Evolutionary conservation across 2,329 filamentous ascomycete genomes (phyloP), one percentile per base, ranked within the genome.

Genomic region (Sclerotinia minor): DNA sequence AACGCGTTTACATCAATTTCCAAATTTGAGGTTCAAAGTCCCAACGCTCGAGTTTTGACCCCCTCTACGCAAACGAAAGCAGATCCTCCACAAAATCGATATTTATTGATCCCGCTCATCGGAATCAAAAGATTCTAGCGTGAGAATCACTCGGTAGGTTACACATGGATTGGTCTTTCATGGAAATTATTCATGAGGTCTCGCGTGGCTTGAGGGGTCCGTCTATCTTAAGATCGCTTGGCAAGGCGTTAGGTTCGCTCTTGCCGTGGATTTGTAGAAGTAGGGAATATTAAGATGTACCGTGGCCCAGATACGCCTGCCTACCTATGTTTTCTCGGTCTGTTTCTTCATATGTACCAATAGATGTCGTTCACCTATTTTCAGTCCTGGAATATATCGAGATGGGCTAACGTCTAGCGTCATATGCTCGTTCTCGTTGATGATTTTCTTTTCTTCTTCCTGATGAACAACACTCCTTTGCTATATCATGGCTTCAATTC

Each of bases 21-120:
- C n/a, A 21, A 41, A 41, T 32, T 24, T 49, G 11, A 15, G 15
- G 6, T 49, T 26, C 29, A 38, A 45, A 38, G 32, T n/a, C 19
- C 29, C 59, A 50, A 50, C n/a, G 9, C n/a, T 61, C 21, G 29
- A 61, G 59, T 61, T 50, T 50, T 61, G 44, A 61, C 45, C 58
- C 45, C 41, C 45, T 50, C 15, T 32, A 24, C 24, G 29, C 49
- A 49, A 47, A 8, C 41, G 29, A 24, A 38, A 26, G 45, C 7
- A 19, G 45, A 38, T 61, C 29, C 45, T 61, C 29, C 21, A 32
- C 59, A 50, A 50, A 50, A 26, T 50, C n/a, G 8, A 50, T 26
- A 50, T 38, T 49, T 38, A 11, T 38, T 21, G 21, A 9, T 35
- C 32, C 29, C 19, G 29, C 29, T 29, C 21, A 49, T 19, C 26